A percentile compares a stretch with the other conserved stretches of the same genome.
Evolutionary conservation across 768 basidiomycete genomes (phyloP).

Genomic region (Rossbeevera mucosa): DNA sequence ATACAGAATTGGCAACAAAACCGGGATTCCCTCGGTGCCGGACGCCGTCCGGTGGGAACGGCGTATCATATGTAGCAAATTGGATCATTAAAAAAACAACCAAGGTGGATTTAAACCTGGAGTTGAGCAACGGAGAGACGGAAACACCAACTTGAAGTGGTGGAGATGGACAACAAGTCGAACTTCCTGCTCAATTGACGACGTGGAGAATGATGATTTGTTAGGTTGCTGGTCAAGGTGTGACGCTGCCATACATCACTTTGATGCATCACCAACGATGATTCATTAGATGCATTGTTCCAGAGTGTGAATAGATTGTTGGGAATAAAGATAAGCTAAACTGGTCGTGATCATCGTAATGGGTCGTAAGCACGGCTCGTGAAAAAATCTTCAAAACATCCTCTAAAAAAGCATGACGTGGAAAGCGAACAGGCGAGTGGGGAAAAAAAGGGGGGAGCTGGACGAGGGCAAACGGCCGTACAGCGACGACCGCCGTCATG

Average conservation of each 20-base stretch:
- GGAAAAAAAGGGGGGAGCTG: background rate
- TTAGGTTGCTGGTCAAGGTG: no score
- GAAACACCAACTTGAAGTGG: no score
- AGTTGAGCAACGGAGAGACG: no score
- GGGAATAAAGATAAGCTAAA: conserved; percentile 10
- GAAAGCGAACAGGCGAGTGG: background rate
- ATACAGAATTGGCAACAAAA: no score
- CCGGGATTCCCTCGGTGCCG: no score
- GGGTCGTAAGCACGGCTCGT: conserved; percentile 5
- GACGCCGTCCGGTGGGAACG: no score
- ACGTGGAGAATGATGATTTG: background rate
- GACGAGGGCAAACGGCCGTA: background rate
- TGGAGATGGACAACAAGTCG: no score
- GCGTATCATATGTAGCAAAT: no score
- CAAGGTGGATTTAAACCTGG: no score
- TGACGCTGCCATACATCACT: no score
- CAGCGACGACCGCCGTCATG: conserved; percentile 2
- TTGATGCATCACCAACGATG: background rate
- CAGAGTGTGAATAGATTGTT: conserved; percentile 2
- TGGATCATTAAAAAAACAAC: no score
- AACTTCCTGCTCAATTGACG: background rate
- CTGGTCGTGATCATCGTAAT: conserved; percentile 11
- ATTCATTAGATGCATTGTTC: conserved; percentile 1
- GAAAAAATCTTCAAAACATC: background rate
- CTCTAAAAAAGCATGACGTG: background rate